Percentiles rank a stretch among this genome's conserved stretches.
Evolutionary conservation across 108 stramenopile genomes (phyloP).

Genomic region (Cyclotella choctawhatcheeana): DNA sequence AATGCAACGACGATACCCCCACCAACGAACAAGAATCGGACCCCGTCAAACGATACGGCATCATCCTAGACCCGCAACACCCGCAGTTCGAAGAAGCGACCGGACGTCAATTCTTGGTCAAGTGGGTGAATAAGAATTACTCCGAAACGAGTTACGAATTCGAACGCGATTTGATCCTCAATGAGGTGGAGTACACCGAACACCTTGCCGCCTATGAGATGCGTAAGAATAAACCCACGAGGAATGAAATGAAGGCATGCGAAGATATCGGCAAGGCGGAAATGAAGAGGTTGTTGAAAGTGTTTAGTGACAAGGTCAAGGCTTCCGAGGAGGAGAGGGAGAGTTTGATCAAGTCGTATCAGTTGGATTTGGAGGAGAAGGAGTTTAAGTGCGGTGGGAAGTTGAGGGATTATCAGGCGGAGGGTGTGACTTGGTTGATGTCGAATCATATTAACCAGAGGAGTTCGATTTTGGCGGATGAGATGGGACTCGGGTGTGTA

Average conservation of each 20-base stretch:
- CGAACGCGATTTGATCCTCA: slow-evolving; percentile 86
- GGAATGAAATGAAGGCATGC: slow-evolving; percentile 38
- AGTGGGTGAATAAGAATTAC: slow-evolving; percentile 78
- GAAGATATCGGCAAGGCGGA: slow-evolving; percentile 47
- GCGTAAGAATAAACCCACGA: slow-evolving; percentile 63
- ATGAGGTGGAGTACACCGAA: slow-evolving; percentile 72
- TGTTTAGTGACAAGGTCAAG: slow-evolving; percentile 67
- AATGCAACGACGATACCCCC: slow-evolving; percentile 39
- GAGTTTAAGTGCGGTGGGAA: slow-evolving; percentile 82
- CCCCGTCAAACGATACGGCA: slow-evolving; percentile 47
- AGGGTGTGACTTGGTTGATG: slow-evolving; percentile 93
- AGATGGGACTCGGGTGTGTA: slow-evolving; percentile 93
- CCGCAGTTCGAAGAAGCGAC: slow-evolving; percentile 70
- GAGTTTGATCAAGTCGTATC: slow-evolving; percentile 55
- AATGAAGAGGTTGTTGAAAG: slow-evolving; percentile 61
- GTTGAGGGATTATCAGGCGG: slow-evolving; percentile 93
- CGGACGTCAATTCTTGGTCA: slow-evolving; percentile 82
- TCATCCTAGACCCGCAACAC: slow-evolving; percentile 73
- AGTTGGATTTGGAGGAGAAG: slow-evolving; percentile 53
- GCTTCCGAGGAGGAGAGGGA: slow-evolving; percentile 52
- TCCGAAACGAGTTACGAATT: slow-evolving; percentile 75
- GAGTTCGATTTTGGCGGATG: slow-evolving; percentile 92
- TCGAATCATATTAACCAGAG: slow-evolving; percentile 80
- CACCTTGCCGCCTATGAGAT: slow-evolving; percentile 58
- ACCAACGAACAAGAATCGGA: slow-evolving; percentile 31